Evolutionary conservation across 768 basidiomycete species (phyloP).

Genomic region (Mycena polygramma): DNA sequence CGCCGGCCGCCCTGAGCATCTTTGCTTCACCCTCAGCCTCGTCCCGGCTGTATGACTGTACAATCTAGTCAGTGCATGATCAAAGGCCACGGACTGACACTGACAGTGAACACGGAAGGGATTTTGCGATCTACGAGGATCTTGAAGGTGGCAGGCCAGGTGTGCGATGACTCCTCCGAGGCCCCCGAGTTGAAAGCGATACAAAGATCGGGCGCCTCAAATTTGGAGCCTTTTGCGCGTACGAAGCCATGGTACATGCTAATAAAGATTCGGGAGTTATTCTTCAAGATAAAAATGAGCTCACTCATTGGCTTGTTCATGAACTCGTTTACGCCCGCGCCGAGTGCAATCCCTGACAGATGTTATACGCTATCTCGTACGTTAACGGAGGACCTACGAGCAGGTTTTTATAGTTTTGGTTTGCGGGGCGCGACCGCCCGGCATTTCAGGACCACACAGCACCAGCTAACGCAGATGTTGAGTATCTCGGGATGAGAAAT

Average conservation of each 20-base stretch:
- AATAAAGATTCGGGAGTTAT: background rate
- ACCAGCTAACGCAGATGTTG: background rate
- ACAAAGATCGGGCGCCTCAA: conserved; percentile 27
- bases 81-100: background rate
- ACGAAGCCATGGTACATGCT: conserved; percentile 32
- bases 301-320: conserved; percentile 25
- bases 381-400: conserved; percentile 16
- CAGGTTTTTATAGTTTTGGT: conserved; percentile 11
- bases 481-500: background rate
- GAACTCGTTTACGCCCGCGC: conserved; percentile 22
- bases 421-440: conserved; percentile 1
- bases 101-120: conserved; percentile 28
- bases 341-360: conserved; percentile 19
- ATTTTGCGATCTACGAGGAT: conserved; percentile 23
- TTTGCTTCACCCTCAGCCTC: conserved; percentile 33
- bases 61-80: background rate
- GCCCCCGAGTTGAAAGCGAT: conserved; percentile 35
- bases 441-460: conserved; percentile 17
- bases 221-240: conserved; percentile 10
- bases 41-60: conserved; percentile 30
- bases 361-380: no score
- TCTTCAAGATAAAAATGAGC: background rate
- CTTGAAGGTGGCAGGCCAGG: conserved; percentile 24
- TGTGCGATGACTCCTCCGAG: background rate
- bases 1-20: conserved; percentile 28